Evolutionary conservation across 2,329 filamentous ascomycete genomes (phyloP).

Genomic region (Alternaria burnsii): DNA sequence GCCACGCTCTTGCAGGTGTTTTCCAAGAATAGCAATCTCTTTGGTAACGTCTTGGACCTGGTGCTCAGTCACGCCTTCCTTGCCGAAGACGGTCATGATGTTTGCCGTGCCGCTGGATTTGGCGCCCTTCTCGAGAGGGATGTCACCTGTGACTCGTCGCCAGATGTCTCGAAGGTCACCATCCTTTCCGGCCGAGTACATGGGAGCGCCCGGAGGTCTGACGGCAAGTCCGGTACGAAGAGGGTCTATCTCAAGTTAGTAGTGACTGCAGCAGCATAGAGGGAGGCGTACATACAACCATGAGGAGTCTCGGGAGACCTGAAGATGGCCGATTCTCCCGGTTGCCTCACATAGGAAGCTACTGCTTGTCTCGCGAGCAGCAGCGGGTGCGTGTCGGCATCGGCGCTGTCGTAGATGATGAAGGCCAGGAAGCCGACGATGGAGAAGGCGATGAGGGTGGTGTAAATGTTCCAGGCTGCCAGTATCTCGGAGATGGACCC

Average conservation of each 20-base stretch:
- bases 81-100: slow-evolving; percentile 81
- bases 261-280: not conserved
- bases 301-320: slow-evolving; percentile 85
- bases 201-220: slow-evolving; percentile 78
- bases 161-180: slow-evolving; percentile 93
- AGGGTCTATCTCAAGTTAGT: slow-evolving; percentile 43
- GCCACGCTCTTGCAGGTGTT: slow-evolving; percentile 74
- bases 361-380: slow-evolving; percentile 85
- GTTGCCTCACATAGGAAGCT: slow-evolving; percentile 79
- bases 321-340: slow-evolving; percentile 85
- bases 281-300: slow-evolving; percentile 61
- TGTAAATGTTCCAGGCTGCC: slow-evolving; percentile 82
- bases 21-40: slow-evolving; percentile 87
- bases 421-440: slow-evolving; percentile 75
- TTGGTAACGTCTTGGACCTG: slow-evolving; percentile 74
- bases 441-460: slow-evolving; percentile 73
- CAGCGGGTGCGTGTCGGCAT: slow-evolving; percentile 92
- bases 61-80: slow-evolving; percentile 77
- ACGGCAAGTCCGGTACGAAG: slow-evolving; percentile 66
- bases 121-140: slow-evolving; percentile 70
- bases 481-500: slow-evolving; percentile 73
- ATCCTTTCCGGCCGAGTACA: slow-evolving; percentile 83
- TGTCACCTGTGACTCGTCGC: slow-evolving; percentile 74
- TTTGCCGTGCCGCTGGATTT: slow-evolving; percentile 70
- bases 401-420: slow-evolving; percentile 73